phyloP scores from a whole-genome alignment of 805 yeast species.

The Sungouiozyma ichnusensis region DNA sequence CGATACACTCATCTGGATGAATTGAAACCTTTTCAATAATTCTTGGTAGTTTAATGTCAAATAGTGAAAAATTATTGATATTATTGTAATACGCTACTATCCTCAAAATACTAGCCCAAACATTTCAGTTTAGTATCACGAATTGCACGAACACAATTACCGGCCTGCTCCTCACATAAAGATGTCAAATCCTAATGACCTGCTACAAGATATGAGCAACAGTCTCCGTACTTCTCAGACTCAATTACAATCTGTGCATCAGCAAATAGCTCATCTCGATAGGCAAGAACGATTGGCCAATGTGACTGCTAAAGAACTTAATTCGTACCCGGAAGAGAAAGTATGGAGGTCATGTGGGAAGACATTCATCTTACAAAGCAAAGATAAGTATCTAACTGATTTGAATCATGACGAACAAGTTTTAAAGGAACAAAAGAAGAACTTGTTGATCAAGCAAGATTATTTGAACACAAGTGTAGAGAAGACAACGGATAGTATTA shows the following conservation, averaged over 20 bases:
- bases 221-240: constrained; percentile 20
- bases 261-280: constrained; percentile 21
- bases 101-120: too few species aligned
- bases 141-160: too few species aligned
- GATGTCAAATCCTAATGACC: constrained; percentile 2
- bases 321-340: constrained; percentile 34
- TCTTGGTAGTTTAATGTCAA: neutral
- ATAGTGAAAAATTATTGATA: neutral
- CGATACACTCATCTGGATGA: too few species aligned
- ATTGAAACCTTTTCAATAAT: neutral
- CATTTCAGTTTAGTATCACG: too few species aligned
- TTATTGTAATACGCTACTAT: too few species aligned
- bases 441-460: constrained; percentile 54
- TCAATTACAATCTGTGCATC: constrained; percentile 23
- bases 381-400: constrained; percentile 36
- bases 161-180: too few species aligned
- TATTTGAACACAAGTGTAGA: constrained; percentile 71
- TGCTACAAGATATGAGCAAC: constrained; percentile 18
- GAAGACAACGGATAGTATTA: constrained; percentile 57
- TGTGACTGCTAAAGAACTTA: constrained; percentile 48
- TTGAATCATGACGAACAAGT: constrained; percentile 43
- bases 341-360: constrained; percentile 88
- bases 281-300: constrained; percentile 38
- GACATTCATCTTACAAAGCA: constrained; percentile 41
- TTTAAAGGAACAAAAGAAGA: constrained; percentile 47